These are phyloP conservation scores for Rubia balearica DNA, from an alignment of 305 asterid genomes.

Conservation along the genomic window DNA sequence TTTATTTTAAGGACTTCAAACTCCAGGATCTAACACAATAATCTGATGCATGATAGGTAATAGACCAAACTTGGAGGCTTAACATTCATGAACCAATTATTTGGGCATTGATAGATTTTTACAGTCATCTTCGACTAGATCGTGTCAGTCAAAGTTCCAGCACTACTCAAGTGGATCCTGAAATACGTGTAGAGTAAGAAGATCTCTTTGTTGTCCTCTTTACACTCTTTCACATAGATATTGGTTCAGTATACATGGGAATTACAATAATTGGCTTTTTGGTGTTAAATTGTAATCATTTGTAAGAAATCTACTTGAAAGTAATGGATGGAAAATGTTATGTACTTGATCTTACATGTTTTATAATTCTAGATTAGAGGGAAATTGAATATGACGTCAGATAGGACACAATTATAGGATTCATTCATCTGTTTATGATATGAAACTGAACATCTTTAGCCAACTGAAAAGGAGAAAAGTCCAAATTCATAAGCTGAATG, in stretches of 20 bases:
- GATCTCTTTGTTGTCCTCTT: constrained; percentile 10
- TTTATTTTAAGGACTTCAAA: constrained; percentile 16
- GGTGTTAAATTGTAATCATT: neutral
- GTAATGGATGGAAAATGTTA: too few relatives aligned
- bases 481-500: neutral
- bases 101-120: constrained; percentile 92
- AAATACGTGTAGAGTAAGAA: constrained; percentile 88
- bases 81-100: constrained; percentile 91
- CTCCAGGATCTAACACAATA: constrained; percentile 17
- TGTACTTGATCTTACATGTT: too few relatives aligned
- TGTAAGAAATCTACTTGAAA: neutral
- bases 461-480: neutral
- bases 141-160: constrained; percentile 66
- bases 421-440: neutral
- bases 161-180: constrained; percentile 96
- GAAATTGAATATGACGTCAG: too few relatives aligned
- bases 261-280: neutral
- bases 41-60: constrained; percentile 44
- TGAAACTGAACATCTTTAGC: neutral
- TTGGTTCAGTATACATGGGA: neutral
- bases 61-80: constrained; percentile 82
- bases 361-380: too few relatives aligned
- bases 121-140: constrained; percentile 69
- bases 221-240: neutral
- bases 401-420: too few relatives aligned